Evolutionary conservation across 2,329 filamentous ascomycete genomes (phyloP), one percentile per base, ranked within the genome.

Genomic region (Phialemonium atrogriseum): DNA sequence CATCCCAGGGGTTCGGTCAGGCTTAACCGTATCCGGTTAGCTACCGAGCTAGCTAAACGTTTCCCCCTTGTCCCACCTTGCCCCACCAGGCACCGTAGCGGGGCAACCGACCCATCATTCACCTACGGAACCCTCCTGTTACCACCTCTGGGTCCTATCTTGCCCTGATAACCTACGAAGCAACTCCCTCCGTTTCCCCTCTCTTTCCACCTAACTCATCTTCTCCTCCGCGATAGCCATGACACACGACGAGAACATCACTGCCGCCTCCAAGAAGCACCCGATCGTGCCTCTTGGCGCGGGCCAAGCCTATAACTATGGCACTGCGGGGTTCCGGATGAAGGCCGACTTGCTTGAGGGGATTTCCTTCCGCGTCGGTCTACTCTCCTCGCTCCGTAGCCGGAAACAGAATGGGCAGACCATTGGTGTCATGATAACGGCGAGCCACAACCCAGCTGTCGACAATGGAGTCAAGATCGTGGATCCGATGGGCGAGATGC

Each of bases 401-500:
- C 84, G 86, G 55, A 93, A 91, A 62, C 76, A 93, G 47, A 80
- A 81, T 55, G 82, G 87, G 43, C 84, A 93, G 65, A 82, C 85
- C 48, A 94, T 98, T 51, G 91, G 91, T 51, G 81, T 98, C 45
- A 94, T 94, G 87, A 84, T 94, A 57, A 94, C 87, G 24, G 87
- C 87, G 40, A 93, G 84, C 51, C 87, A 94, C 68, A 94, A 94
- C 61, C 84, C 84, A 12, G 81, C 87, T 20, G 71, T 77, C 47
- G 87, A 94, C 61, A 94, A 94, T 58, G 87, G 87, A 31, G 82
- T 94, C 56, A 94, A 94, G 71, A 77, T 98, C 46, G 86, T 98
- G 41, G 91, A 98, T 58, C 91, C 91, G 10, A 83, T 94, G 80
- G 89, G 91, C 43, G 91, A 96, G 59, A 96, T 96, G 91, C 73